These are phyloP conservation scores for Asterophora lycoperdoides DNA, from an alignment of 768 basidiomycete species.

Conservation along the genomic window DNA sequence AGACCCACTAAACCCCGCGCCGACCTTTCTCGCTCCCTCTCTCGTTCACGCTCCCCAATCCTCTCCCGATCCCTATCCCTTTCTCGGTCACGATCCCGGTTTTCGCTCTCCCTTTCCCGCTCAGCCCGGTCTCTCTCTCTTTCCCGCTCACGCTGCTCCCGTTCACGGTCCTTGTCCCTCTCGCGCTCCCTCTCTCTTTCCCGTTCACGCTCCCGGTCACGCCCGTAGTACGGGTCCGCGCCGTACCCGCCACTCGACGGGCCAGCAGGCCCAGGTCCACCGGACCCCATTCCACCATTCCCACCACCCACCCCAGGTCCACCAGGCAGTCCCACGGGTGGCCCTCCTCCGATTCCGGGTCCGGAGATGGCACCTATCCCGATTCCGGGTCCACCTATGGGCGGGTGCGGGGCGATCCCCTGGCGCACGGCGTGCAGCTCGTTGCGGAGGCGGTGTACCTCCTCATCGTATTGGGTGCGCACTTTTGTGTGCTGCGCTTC, in stretches of 20 bases:
- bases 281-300: no score
- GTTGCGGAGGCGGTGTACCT: conserved; percentile 12
- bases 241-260: conserved; percentile 15
- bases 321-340: conserved; percentile 6
- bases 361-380: neutral
- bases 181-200: conserved; percentile 20
- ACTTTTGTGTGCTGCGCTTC: conserved; percentile 16
- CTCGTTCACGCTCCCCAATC: neutral
- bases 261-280: neutral
- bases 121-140: conserved; percentile 23
- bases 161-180: conserved; percentile 35
- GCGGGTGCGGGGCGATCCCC: conserved; percentile 22
- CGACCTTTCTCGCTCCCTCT: no score
- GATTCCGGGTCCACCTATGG: conserved; percentile 15
- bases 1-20: no score
- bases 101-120: conserved; percentile 25
- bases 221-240: conserved; percentile 20
- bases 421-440: conserved; percentile 13
- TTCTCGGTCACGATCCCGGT: conserved; percentile 22
- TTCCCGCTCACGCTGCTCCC: conserved; percentile 26
- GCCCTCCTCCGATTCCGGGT: no score
- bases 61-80: conserved; percentile 14
- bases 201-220: conserved; percentile 23
- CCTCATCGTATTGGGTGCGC: conserved; percentile 17
- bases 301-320: conserved; percentile 9